Conservation (phyloP, 1,284 basidiomycete genomes). For the Trametes versicolor region DNA sequence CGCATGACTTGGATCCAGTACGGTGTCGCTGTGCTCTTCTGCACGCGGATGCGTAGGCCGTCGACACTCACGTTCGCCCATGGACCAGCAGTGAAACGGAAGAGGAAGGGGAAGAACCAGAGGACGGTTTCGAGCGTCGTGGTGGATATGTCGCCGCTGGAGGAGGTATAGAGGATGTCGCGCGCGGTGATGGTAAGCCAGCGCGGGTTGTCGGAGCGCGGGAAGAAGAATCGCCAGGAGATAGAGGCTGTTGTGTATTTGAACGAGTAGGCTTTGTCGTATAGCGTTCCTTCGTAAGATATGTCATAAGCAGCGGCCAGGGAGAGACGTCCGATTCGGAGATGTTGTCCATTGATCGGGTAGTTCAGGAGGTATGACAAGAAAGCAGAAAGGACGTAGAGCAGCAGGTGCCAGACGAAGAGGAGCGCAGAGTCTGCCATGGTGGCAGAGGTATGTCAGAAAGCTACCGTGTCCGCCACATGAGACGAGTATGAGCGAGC, state of each 20-base stretch:
- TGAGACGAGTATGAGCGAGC: background rate
- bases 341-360: constrained; percentile 31
- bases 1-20: constrained; percentile 49
- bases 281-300: constrained; percentile 33
- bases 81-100: constrained; percentile 49
- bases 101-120: constrained; percentile 53
- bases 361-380: constrained; percentile 33
- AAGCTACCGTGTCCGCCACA: background rate
- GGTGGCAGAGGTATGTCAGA: background rate
- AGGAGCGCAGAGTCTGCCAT: constrained; percentile 12
- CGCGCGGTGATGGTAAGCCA: constrained; percentile 45
- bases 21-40: constrained; percentile 48
- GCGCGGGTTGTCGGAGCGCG: constrained; percentile 43
- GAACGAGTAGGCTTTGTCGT: constrained; percentile 35
- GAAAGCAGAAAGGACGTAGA: constrained; percentile 19
- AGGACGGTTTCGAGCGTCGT: constrained; percentile 41
- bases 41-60: constrained; percentile 50
- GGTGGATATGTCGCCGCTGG: constrained; percentile 46
- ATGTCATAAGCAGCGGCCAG: constrained; percentile 31
- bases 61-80: constrained; percentile 48
- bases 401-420: constrained; percentile 12
- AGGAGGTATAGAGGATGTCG: constrained; percentile 47
- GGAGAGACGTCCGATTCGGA: constrained; percentile 36
- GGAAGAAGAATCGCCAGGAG: constrained; percentile 45
- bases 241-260: constrained; percentile 31